Conservation (phyloP, 345 rosid species). For the Gossypium rotundifolium region DNA sequence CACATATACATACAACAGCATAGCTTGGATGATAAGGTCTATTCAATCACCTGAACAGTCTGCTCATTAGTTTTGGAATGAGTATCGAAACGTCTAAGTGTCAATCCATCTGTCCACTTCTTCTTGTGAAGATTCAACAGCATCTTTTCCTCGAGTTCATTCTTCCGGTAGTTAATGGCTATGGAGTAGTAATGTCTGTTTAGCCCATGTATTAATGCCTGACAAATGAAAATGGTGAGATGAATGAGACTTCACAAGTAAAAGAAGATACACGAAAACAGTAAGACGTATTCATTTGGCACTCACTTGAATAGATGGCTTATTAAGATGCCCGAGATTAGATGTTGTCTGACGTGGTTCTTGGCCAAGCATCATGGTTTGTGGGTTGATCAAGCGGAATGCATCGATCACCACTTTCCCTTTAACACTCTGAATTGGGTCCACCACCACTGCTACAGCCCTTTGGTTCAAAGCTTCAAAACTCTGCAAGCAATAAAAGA, state of each 20-base stretch:
- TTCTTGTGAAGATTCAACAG: slow-evolving; percentile 93
- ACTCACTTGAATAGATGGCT: slow-evolving; percentile 93
- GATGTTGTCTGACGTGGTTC: slow-evolving; percentile 98
- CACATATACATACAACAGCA: background rate
- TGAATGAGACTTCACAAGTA: background rate
- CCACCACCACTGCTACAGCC: slow-evolving; percentile 98
- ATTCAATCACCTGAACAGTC: slow-evolving; percentile 70
- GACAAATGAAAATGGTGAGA: slow-evolving; percentile 17
- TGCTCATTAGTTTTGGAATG: slow-evolving; percentile 92
- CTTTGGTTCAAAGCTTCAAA: slow-evolving; percentile 98
- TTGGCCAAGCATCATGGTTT: slow-evolving; percentile 99
- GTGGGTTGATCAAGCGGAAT: slow-evolving; percentile 91
- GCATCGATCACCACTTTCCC: slow-evolving; percentile 99
- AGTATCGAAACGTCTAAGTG: slow-evolving; percentile 73
- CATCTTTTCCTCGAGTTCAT: slow-evolving; percentile 98
- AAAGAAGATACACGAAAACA: background rate
- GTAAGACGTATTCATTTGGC: background rate
- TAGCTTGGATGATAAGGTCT: background rate
- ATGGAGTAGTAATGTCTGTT: slow-evolving; percentile 97
- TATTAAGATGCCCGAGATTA: slow-evolving; percentile 94
- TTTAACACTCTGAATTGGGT: slow-evolving; percentile 96
- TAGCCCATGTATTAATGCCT: slow-evolving; percentile 98
- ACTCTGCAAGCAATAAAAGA: slow-evolving; percentile 46
- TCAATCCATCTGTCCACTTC: slow-evolving; percentile 99
- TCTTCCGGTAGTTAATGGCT: slow-evolving; percentile 94